Evolutionary conservation across 2,329 filamentous ascomycete genomes (phyloP).

Genomic region (Colletotrichum sp.): DNA sequence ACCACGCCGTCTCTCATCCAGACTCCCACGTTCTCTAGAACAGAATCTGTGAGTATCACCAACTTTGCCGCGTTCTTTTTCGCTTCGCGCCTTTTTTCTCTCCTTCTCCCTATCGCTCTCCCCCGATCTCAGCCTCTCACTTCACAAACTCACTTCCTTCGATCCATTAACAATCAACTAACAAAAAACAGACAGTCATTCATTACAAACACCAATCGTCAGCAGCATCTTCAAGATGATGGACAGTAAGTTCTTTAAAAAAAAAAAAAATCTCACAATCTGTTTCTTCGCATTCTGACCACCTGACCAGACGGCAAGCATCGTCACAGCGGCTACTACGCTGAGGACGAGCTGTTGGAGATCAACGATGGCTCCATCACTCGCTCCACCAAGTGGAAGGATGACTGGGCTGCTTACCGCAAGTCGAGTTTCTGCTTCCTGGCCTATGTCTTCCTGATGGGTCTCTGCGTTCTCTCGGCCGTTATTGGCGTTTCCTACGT

Average conservation of each 20-base stretch:
- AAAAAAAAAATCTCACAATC: neutral
- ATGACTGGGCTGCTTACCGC: conserved; percentile 9
- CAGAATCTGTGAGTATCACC: neutral
- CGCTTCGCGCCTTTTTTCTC: neutral
- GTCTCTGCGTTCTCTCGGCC: neutral
- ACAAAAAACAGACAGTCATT: conserved; percentile 6
- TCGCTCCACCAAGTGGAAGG: neutral
- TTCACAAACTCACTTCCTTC: neutral
- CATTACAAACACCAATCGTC: neutral
- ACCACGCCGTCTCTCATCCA: neutral
- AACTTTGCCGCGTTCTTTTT: neutral
- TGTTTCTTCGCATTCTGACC: neutral
- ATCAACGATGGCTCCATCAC: neutral
- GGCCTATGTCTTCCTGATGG: neutral
- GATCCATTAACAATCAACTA: neutral
- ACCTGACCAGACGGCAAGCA: neutral
- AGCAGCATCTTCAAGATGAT: neutral
- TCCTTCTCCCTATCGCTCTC: neutral
- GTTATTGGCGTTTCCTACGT: neutral
- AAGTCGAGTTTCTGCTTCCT: conserved; percentile 9
- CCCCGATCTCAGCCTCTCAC: neutral
- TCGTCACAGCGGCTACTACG: neutral
- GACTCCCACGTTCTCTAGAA: neutral
- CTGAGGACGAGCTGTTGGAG: conserved; percentile 2
- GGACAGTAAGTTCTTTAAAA: neutral